A percentile compares a stretch with the other conserved stretches of the same genome.
These are phyloP conservation scores for Yamadazyma jaroonii DNA, from an alignment of 1,139 yeast species.

Conservation along the genomic window DNA sequence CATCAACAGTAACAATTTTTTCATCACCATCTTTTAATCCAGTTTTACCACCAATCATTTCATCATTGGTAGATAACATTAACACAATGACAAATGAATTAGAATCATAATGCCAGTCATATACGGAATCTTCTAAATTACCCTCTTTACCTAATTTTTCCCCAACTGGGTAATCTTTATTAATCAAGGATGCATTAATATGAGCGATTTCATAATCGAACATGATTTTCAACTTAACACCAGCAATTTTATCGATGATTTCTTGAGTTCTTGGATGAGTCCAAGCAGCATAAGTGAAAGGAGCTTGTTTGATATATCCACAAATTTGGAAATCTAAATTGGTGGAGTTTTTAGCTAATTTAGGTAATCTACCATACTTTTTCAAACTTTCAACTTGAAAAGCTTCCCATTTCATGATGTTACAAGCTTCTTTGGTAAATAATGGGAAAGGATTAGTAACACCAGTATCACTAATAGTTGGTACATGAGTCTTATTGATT, in stretches of 20 bases:
- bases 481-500: constrained; percentile 25
- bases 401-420: constrained; percentile 32
- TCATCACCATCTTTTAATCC: constrained; percentile 30
- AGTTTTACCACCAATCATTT: constrained; percentile 34
- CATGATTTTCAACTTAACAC: constrained; percentile 21
- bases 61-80: constrained; percentile 27
- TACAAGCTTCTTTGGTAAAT: constrained; percentile 29
- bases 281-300: constrained; percentile 24
- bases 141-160: constrained; percentile 10
- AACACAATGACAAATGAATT: constrained; percentile 28
- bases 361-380: constrained; percentile 25
- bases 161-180: constrained; percentile 15
- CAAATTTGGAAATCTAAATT: constrained; percentile 29
- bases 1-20: constrained; percentile 24
- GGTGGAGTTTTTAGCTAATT: constrained; percentile 23
- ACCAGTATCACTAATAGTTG: constrained; percentile 24
- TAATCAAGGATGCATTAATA: constrained; percentile 28
- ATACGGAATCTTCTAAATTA: constrained; percentile 12
- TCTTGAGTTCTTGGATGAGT: constrained; percentile 18
- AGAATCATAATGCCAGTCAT: constrained; percentile 32
- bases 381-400: constrained; percentile 21
- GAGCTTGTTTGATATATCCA: constrained; percentile 24
- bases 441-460: constrained; percentile 31
- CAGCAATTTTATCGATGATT: constrained; percentile 22
- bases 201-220: constrained; percentile 29